A percentile compares a stretch with the other conserved stretches of the same genome.
phyloP scores from a whole-genome alignment of 1,284 basidiomycete species.

The Hymenochaete sp. region DNA sequence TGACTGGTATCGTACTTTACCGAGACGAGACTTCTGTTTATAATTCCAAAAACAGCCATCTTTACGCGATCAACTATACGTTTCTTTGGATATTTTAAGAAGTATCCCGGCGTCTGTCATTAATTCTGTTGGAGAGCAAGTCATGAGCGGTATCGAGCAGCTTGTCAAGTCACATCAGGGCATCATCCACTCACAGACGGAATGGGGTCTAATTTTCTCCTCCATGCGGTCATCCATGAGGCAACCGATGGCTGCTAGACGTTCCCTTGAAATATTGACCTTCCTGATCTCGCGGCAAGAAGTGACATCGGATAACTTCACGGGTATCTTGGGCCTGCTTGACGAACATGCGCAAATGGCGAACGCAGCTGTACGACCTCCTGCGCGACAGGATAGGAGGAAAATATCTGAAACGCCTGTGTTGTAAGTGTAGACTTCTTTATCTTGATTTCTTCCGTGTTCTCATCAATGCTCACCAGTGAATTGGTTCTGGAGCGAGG shows the following conservation, averaged over 20 bases:
- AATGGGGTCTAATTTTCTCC: constrained; percentile 91
- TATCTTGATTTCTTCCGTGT: too few relatives aligned
- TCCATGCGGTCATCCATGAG: constrained; percentile 81
- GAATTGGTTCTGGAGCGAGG: constrained; percentile 76
- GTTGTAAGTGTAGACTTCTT: constrained; percentile 3
- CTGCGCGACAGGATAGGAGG: constrained; percentile 44
- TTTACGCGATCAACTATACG: constrained; percentile 86
- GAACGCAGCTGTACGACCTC: constrained; percentile 50
- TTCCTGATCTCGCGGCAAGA: constrained; percentile 52
- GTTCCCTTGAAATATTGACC: constrained; percentile 72
- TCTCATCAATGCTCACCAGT: constrained; percentile 30
- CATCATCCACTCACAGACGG: constrained; percentile 82
- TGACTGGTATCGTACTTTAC: constrained; percentile 5
- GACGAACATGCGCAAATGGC: constrained; percentile 83
- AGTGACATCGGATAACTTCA: constrained; percentile 74
- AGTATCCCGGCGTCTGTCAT: constrained; percentile 70
- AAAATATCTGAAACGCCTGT: constrained; percentile 35
- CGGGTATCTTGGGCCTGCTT: constrained; percentile 71
- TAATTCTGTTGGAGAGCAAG: constrained; percentile 84
- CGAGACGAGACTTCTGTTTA: constrained; percentile 14
- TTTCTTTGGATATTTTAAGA: constrained; percentile 85
- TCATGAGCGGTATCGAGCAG: constrained; percentile 75
- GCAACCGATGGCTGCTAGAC: constrained; percentile 82
- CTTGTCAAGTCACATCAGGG: constrained; percentile 70
- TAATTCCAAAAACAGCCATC: constrained; percentile 45